Percentiles rank a stretch among this genome's conserved stretches.
Evolutionary conservation across 768 basidiomycete genomes (phyloP).

Genomic region (Psilocybe cyanescens): DNA sequence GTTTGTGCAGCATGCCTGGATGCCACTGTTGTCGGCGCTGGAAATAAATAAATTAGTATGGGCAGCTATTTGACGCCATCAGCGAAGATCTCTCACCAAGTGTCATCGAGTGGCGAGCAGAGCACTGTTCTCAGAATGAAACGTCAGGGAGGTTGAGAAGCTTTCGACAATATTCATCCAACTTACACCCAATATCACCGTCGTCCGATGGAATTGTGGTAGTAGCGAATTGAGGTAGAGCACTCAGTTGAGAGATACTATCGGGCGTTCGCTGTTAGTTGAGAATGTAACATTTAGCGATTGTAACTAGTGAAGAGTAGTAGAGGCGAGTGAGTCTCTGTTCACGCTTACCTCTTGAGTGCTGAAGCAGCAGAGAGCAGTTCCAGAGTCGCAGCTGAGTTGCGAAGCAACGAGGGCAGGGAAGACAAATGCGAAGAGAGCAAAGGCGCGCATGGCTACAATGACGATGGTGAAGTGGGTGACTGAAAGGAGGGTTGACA

Average conservation of each 20-base stretch:
- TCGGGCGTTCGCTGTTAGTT: neutral
- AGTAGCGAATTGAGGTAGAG: neutral
- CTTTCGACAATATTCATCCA: no score
- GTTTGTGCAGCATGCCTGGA: neutral
- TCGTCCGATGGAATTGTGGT: neutral
- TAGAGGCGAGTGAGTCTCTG: no score
- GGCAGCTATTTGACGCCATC: neutral
- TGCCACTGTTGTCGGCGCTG: neutral
- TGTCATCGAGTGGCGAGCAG: neutral
- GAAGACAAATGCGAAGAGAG: neutral
- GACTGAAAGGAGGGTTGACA: neutral
- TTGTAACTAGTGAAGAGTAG: neutral
- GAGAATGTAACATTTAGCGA: neutral
- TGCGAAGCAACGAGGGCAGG: conserved; percentile 5
- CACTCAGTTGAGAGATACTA: neutral
- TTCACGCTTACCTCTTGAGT: neutral
- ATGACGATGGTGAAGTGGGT: neutral
- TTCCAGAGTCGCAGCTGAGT: neutral
- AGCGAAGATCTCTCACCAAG: neutral
- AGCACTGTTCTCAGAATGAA: neutral
- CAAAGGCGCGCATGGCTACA: conserved; percentile 2
- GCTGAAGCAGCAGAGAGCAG: conserved; percentile 1
- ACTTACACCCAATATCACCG: neutral
- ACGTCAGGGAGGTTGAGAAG: neutral
- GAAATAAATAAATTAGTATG: neutral